Base-by-base conservation (phyloP, 805 yeast species). In the Priceomyces carsonii region DNA sequence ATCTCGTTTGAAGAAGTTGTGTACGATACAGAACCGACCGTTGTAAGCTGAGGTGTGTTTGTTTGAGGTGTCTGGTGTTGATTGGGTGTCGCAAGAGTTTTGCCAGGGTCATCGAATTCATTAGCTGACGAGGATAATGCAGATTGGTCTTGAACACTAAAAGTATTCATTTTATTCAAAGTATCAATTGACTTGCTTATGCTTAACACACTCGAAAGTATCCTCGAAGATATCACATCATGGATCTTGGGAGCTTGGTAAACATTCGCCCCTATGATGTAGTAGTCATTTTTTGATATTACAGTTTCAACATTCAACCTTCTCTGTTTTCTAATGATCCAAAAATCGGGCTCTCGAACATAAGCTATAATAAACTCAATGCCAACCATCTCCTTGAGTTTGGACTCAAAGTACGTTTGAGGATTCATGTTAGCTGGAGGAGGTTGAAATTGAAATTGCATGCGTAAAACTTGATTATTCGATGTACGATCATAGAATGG, bases 401-500 rank as follows among this genome's bases (percentile, higher is more conserved):
- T 87, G 18, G 69, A 61, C 39, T 77, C 79, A 37, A 69, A 56
- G 42, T 59, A 65, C 36, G 52, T 57, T 36, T 63, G 66, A 7
- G 65, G 63, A 32, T 50, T 55, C 18, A 63, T 36, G 44, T 58
- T 49, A 18, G 60, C 55, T 15, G 73, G 68, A 18, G 66, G 61
- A 33, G 65, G 68, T 45, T 81, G 83, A 71, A 82, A 90, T 58
- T 90, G 97, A 40, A 83, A 76, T 56, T 93, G 99, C 99, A 93
- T 93, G 59, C 85, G 85, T 28, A 95, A 75, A 18, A 87, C 93
- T 62, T 91, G 98, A 58, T 93, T 93, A 60, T 89, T 93, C 29
- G 96, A 85, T 1, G 95, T 80, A 46, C 97, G 75, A 56, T 91
- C 97, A 56, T 85, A 93, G 63, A 91, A 95, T 1, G 99, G 99